Conservation (phyloP, 148 eudicot species). For the Chenopodium suecicum region DNA sequence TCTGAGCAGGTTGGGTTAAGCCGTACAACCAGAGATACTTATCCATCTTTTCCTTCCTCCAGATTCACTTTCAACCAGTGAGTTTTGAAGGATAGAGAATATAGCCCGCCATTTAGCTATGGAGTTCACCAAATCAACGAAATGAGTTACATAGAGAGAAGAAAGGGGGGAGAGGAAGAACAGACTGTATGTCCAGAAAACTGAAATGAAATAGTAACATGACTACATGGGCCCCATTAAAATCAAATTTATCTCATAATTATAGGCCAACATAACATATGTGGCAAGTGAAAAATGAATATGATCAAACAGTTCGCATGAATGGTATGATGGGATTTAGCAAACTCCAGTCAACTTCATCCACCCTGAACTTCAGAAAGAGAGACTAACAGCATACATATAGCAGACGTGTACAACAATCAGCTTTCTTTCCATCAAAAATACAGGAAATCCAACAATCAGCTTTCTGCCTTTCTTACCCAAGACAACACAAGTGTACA, state of each 20-base stretch:
- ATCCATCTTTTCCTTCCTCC: constrained; percentile 13
- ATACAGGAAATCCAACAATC: not conserved
- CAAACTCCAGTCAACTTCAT: constrained; percentile 6
- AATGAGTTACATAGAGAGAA: not conserved
- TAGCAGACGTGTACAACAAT: not conserved
- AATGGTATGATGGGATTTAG: not conserved
- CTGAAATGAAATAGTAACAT: not conserved
- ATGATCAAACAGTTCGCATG: not conserved
- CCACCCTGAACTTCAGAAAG: not conserved
- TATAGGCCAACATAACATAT: not conserved
- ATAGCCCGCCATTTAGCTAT: constrained; percentile 7
- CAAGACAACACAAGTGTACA: not conserved
- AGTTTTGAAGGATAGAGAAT: constrained; percentile 10
- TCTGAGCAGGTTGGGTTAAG: constrained; percentile 19
- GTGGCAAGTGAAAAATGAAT: not conserved
- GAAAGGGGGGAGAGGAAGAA: not conserved
- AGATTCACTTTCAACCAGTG: constrained; percentile 12
- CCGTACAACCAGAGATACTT: constrained; percentile 24
- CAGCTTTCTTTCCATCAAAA: not conserved
- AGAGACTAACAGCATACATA: not conserved
- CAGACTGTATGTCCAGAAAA: not conserved
- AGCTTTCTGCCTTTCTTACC: no score
- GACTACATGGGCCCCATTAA: constrained; percentile 2
- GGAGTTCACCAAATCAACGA: not conserved
- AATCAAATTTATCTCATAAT: not conserved